These are phyloP conservation scores for Microcyclospora pomicola DNA, from an alignment of 2,329 filamentous ascomycete species.

Conservation along the genomic window DNA sequence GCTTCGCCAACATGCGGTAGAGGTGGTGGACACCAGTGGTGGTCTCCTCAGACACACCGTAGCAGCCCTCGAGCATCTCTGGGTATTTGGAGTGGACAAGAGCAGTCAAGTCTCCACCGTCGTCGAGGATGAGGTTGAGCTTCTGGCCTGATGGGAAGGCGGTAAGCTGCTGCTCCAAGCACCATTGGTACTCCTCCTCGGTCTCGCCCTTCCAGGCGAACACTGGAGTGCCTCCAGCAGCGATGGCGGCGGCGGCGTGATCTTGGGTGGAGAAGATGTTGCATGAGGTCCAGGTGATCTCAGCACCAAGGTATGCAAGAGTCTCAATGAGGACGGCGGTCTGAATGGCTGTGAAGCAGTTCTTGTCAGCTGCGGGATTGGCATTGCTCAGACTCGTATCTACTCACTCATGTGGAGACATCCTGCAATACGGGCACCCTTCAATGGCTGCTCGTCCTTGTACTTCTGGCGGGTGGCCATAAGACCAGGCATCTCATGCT, in stretches of 20 bases:
- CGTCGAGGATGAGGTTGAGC: constrained; percentile 97
- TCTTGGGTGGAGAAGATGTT: constrained; percentile 99
- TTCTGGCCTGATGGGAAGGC: constrained; percentile 95
- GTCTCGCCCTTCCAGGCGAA: constrained; percentile 83
- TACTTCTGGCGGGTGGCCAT: constrained; percentile 93
- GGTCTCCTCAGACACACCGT: constrained; percentile 97
- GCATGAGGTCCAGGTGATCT: constrained; percentile 98
- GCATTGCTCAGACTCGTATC: background rate
- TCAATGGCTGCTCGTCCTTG: constrained; percentile 79
- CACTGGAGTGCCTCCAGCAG: constrained; percentile 81
- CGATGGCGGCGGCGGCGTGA: constrained; percentile 95
- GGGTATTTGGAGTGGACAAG: constrained; percentile 98
- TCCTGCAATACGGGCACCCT: constrained; percentile 88
- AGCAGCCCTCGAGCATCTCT: constrained; percentile 96
- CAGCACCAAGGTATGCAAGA: constrained; percentile 81
- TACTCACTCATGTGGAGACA: constrained; percentile 88
- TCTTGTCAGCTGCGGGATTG: background rate
- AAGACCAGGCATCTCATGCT: constrained; percentile 86
- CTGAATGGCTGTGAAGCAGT: constrained; percentile 60
- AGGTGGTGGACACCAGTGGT: constrained; percentile 99
- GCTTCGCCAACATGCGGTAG: constrained; percentile 79
- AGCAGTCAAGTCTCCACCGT: constrained; percentile 91
- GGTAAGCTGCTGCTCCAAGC: constrained; percentile 91
- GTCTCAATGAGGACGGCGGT: constrained; percentile 99
- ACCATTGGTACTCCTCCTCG: constrained; percentile 99